Evolutionary conservation across 441 rosid genomes (phyloP).

Genomic region (Isatis lusitanica): DNA sequence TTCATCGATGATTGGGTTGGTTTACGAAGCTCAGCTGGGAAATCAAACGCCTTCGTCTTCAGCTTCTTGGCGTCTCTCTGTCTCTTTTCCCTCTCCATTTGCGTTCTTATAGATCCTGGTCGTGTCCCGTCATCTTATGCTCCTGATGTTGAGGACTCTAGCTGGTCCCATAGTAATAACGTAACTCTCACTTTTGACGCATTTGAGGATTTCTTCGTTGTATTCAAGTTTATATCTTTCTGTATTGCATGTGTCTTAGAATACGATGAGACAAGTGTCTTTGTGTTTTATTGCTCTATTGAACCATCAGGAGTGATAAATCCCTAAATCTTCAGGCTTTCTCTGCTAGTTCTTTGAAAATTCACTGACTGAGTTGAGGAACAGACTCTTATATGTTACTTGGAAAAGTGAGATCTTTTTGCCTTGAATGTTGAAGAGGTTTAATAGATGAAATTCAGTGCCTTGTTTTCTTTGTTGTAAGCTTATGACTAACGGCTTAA

Average conservation of each 20-base stretch:
- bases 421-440: not conserved
- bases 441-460: not conserved
- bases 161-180: constrained; percentile 41
- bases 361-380: not conserved
- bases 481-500: not conserved
- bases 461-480: not conserved
- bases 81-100: constrained; percentile 51
- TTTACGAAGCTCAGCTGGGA: constrained; percentile 64
- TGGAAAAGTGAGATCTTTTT: constrained; percentile 1
- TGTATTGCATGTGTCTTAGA: constrained; percentile 11
- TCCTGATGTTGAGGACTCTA: constrained; percentile 66
- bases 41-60: constrained; percentile 54
- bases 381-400: not conserved
- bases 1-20: constrained; percentile 68
- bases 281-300: not conserved
- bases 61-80: constrained; percentile 50
- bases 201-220: not conserved
- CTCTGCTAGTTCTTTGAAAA: not conserved
- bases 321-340: not conserved
- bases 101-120: constrained; percentile 72
- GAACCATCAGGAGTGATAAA: not conserved
- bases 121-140: constrained; percentile 60
- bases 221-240: not conserved
- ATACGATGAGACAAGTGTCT: not conserved
- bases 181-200: constrained; percentile 38